Evolutionary conservation across 1,139 yeast genomes (phyloP), one percentile per base, ranked within the genome.

Genomic region (Magnusiomyces suaveolens): DNA sequence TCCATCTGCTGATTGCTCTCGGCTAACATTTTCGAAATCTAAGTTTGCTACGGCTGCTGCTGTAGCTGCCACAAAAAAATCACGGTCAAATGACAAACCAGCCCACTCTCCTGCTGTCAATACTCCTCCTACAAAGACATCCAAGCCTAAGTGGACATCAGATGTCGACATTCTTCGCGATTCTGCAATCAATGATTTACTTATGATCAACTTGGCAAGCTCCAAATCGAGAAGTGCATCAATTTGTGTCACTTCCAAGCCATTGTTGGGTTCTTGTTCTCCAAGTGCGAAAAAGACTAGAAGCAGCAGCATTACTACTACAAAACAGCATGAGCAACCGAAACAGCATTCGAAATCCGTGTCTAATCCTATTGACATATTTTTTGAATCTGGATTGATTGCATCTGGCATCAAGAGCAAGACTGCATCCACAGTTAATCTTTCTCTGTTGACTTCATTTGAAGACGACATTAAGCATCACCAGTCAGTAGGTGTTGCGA

Each of bases 181-280:
- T 23, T 33, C 29, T 46, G 58, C 58, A 8, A 48, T 53, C 20
- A 52, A 53, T 38, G 58, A 55, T 29, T 38, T 55, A 24, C 29
- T 55, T 32, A 51, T 53, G 41, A 29, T 55, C 38, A 55, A 55
- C 46, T n/a, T 55, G 23, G 44, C 44, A 6, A 41, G 44, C 25
- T 20, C 25, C 25, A 41, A 21, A 18, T 20, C 25, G 10, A 8
- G 44, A 18, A 41, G 44, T n/a, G 10, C 44, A 6, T 41, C 44
- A 36, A 36, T 36, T 3, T 36, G 41, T 36, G 41, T 36, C 4
- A 36, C 16, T n/a, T 10, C 41, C 18, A 36, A 36, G 18, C 18
- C 41, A 10, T 14, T 3, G 3, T 14, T 36, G 18, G 16, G 41
- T 36, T 36, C 41, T 3, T 14, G 18, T 36, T 16, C 41, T 14